Evolutionary conservation across 495 filamentous ascomycete genomes (phyloP), one percentile per base, ranked within the genome.

Genomic region (Hypoxylon intermedium): DNA sequence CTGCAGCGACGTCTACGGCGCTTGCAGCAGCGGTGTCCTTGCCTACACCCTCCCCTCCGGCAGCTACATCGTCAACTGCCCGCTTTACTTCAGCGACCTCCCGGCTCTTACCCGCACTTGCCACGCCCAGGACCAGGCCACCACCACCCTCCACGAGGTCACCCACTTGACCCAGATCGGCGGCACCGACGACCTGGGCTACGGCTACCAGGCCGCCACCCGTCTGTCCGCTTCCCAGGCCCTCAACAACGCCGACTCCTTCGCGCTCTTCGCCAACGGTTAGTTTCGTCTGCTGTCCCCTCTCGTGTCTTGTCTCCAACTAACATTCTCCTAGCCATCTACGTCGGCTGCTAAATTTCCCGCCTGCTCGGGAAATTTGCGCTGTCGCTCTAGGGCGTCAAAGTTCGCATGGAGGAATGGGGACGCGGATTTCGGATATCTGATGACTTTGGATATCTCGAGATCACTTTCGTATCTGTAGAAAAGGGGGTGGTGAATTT

Each of bases 191-290:
- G 86, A 88, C 66, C 68, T 72, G 42, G 53, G 74, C 28, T 89
- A 88, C 64, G 85, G 86, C 21, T 87, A 87, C 67, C 78, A 64
- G 1, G 52, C n/a, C n/a, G n/a, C n/a, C n/a, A n/a, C n/a, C n/a
- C n/a, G 67, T 9, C 68, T 88, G 20, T 73, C 63, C 4, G 71
- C 73, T 0, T 51, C 63, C 12, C 58, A 80, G 44, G 84, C 83
- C 24, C 57, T 88, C 18, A 63, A 72, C 51, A 87, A 89, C 63
- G 86, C 86, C 15, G 86, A 88, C 68, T 79, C 82, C 0, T 88
- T 84, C 62, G 78, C 86, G 0, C 69, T 88, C 19, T 88, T 83
- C 67, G 80, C 85, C 19, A 85, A 86, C 58, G 78, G n/a, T n/a
- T n/a, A n/a, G n/a, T n/a, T n/a, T n/a, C n/a, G n/a, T n/a, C n/a